Evolutionary conservation across 352 stramenopile species (phyloP).

Genomic region (Phytophthora constricta): DNA sequence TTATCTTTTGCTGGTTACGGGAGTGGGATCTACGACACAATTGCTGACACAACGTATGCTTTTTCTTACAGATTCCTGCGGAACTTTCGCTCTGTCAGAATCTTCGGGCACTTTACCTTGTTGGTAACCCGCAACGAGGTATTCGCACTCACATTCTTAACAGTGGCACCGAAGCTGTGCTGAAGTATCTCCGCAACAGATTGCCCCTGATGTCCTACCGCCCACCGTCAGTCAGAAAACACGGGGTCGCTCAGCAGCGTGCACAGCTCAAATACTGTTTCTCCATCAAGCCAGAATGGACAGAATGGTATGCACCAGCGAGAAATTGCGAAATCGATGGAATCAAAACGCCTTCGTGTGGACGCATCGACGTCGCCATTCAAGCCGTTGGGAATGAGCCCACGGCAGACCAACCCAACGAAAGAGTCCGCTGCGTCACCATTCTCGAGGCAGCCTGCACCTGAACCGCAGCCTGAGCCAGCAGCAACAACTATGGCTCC

Average conservation of each 20-base stretch:
- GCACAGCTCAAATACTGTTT: conserved; percentile 17
- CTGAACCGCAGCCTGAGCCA: conserved; percentile 7
- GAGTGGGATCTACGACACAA: too few relatives aligned
- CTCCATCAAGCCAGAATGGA: conserved; percentile 29
- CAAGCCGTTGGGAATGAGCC: conserved; percentile 18
- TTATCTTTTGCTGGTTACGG: too few relatives aligned
- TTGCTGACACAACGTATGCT: too few relatives aligned
- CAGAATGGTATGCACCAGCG: conserved; percentile 1
- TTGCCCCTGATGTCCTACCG: conserved; percentile 41
- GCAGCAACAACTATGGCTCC: background rate
- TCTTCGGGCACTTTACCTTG: conserved; percentile 66
- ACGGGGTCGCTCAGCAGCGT: conserved; percentile 12
- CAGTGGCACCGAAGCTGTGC: conserved; percentile 71
- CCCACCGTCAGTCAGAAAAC: conserved; percentile 26
- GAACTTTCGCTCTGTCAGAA: conserved; percentile 65
- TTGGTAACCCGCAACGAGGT: conserved; percentile 79
- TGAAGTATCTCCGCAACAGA: conserved; percentile 75
- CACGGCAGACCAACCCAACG: background rate
- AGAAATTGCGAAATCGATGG: conserved; percentile 18
- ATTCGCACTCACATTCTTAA: conserved; percentile 73
- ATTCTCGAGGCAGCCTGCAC: conserved; percentile 14
- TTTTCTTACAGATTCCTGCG: conserved; percentile 74
- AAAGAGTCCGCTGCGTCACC: conserved; percentile 10
- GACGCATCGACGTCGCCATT: conserved; percentile 29
- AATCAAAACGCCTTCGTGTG: conserved; percentile 42